Conservation (phyloP, 1,139 yeast species). For the Magnusiomyces starmeri region DNA sequence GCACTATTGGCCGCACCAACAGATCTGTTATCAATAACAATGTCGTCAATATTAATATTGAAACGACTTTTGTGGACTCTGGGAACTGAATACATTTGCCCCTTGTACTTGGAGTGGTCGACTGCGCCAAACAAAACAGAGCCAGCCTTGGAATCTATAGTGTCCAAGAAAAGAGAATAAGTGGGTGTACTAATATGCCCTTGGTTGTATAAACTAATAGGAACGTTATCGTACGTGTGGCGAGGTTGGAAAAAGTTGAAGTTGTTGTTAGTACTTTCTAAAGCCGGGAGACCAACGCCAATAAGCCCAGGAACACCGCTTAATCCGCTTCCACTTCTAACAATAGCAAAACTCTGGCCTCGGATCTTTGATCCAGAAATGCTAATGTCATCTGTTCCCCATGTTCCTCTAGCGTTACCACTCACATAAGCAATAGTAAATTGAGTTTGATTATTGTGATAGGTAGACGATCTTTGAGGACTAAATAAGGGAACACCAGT, state of each 20-base stretch:
- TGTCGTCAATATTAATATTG: constrained; percentile 16
- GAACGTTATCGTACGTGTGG: constrained; percentile 21
- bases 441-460: constrained; percentile 14
- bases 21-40: constrained; percentile 11
- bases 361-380: constrained; percentile 18
- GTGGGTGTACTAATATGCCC: constrained; percentile 43
- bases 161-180: constrained; percentile 35
- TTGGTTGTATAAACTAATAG: constrained; percentile 23
- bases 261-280: constrained; percentile 17
- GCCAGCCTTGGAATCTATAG: constrained; percentile 30
- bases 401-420: constrained; percentile 19
- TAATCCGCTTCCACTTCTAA: constrained; percentile 19
- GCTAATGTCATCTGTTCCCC: constrained; percentile 21
- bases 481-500: constrained; percentile 30
- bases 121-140: constrained; percentile 43
- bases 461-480: constrained; percentile 22
- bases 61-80: constrained; percentile 17
- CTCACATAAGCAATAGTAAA: constrained; percentile 19
- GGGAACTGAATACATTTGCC: constrained; percentile 28
- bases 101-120: constrained; percentile 43
- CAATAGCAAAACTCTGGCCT: constrained; percentile 23
- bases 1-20: constrained; percentile 16
- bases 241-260: constrained; percentile 8
- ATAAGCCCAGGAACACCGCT: constrained; percentile 25
- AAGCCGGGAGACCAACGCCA: constrained; percentile 22